Base-by-base conservation (phyloP, 208 protist species). In the Strigomonas culicis region DNA sequence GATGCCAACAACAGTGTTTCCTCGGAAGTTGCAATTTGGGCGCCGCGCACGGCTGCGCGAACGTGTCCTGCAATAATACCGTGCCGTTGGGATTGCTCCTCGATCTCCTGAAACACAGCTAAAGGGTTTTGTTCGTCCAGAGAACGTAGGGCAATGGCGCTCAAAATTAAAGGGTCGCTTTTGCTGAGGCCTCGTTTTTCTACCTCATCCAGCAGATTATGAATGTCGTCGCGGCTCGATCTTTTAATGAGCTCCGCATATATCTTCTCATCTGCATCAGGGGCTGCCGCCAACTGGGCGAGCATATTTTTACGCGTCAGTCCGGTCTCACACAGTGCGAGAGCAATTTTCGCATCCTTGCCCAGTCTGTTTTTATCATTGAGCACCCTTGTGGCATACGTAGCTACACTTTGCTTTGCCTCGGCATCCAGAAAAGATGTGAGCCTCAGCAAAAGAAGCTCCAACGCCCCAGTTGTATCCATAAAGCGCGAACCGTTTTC, bases 241-340 rank as follows among this genome's bases (percentile, higher is more conserved):
- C 79, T 66, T 43, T 78, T 43, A 59, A 96, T 80, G 34, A 93
- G 77, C 62, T 88, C 75, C 0, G 79, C 84, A 58, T 92, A 93
- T 6, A 93, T 72, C 44, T 39, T 43, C 51, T 96, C 90, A 65
- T 93, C 83, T 0, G 86, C 90, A 49, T 93, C 77, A 21, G 63
- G 51, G 8, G 84, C 80, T 19, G 63, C 72, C 0, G 79, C 68
- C 15, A 93, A 63, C 70, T 93, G 86, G 59, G 67, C 74, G 28
- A 93, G 39, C 47, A 80, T 61, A 46, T 77, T 77, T 36, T 77
- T 66, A 24, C 80, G 73, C 10, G 55, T 63, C 28, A 66, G 27
- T 13, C 89, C 82, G 4, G 62, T 79, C 55, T 90, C 75, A 17
- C 77, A 43, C 25, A 64, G 65, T 8, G 82, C 77, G 32, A 95